Evolutionary conservation across 805 yeast species (phyloP), one percentile per base, ranked within the genome.

Genomic region (Nakazawaea populi): DNA sequence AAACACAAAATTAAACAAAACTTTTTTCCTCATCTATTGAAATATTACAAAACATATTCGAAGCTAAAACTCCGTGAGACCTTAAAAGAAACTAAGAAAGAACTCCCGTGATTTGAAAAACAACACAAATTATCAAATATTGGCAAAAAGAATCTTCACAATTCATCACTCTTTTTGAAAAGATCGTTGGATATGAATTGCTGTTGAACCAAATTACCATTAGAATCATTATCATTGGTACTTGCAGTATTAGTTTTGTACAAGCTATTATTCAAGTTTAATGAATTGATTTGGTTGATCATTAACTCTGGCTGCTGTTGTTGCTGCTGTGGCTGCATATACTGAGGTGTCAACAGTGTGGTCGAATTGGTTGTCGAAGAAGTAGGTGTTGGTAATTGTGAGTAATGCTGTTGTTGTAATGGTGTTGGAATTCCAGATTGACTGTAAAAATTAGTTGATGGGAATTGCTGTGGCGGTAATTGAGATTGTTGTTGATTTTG

Each of bases 231-330:
- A n/a, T 29, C 37, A 27, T 29, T 42, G 10, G 51, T 48, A 28
- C 51, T 43, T 6, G 44, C 47, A 8, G 51, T 42, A 34, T 24
- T 43, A 5, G 47, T 43, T 37, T 47, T 42, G 39, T 48, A 48
- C 31, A 48, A 43, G 10, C n/a, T 48, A 34, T 38, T 48, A 27
- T 48, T 48, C 48, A 49, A 49, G 34, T 27, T 49, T 14, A 49
- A 49, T 10, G 39, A 37, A 31, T 49, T 49, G 40, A 49, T 49
- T 45, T 49, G 52, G 24, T 44, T 49, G 5, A 49, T 14, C 47
- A 49, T 44, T 38, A 44, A 34, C 9, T 49, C 47, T 18, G 40
- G 27, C 24, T 47, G 49, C 7, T 38, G 31, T 39, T 42, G 24
- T 34, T 10, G 47, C 35, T 11, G 47, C 6, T 35, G 42, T 35